Percentiles rank a stretch among this genome's conserved stretches.
These are phyloP conservation scores for Dactylellina haptotyla DNA, from an alignment of 2,329 filamentous ascomycete species.

Conservation along the genomic window DNA sequence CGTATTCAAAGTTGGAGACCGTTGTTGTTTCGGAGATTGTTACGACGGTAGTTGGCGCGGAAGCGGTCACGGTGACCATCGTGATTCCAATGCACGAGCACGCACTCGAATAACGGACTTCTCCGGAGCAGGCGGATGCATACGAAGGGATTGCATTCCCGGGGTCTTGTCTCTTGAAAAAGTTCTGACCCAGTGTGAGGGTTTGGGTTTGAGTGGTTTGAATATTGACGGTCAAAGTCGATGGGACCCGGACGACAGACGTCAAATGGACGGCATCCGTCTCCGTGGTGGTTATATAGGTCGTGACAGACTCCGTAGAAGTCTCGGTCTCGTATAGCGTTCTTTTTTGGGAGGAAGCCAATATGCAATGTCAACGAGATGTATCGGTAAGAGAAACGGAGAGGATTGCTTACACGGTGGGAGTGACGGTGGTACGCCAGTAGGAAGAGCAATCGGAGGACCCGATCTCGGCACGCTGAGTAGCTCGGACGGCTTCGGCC, in stretches of 20 bases:
- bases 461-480: constrained; percentile 2
- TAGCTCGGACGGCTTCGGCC: constrained; percentile 17
- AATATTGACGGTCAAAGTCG: constrained; percentile 11
- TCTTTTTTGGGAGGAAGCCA: not conserved
- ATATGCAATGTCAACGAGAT: not conserved
- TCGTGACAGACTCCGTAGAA: not conserved
- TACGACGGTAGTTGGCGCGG: not conserved
- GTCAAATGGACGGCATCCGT: constrained; percentile 1
- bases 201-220: constrained; percentile 7
- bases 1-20: not conserved
- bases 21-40: constrained; percentile 3
- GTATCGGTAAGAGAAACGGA: not conserved
- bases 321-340: not conserved
- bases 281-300: not conserved
- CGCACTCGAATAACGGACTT: constrained; percentile 22
- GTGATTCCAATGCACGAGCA: constrained; percentile 41
- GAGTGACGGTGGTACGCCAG: constrained; percentile 40
- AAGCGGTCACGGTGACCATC: constrained; percentile 15
- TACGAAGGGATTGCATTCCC: constrained; percentile 26
- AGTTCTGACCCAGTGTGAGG: not conserved
- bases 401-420: not conserved
- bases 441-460: constrained; percentile 13
- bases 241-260: not conserved
- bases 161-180: constrained; percentile 13
- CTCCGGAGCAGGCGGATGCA: constrained; percentile 23